Evolutionary conservation across 495 filamentous ascomycete genomes (phyloP).

Genomic region (Oleoguttula mirabilis): DNA sequence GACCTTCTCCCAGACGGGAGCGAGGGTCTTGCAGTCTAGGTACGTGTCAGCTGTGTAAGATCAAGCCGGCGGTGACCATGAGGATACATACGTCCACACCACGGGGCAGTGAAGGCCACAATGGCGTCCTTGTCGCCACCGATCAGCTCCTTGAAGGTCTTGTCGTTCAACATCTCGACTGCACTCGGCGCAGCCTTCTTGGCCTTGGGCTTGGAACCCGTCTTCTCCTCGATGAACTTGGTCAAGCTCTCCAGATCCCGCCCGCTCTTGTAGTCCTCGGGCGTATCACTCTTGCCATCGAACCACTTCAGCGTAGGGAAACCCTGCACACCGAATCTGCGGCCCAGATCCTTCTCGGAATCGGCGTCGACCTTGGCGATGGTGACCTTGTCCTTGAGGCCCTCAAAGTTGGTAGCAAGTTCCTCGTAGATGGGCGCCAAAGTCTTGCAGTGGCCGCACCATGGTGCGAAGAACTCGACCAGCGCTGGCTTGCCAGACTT

Average conservation of each 20-base stretch:
- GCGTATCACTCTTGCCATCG: conserved; percentile 85
- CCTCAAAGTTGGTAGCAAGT: conserved; percentile 61
- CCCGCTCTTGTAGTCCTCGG: conserved; percentile 73
- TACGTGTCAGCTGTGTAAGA: no score
- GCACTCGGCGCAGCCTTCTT: conserved; percentile 58
- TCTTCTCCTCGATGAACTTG: conserved; percentile 77
- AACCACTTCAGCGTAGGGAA: conserved; percentile 98
- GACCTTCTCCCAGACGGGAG: conserved; percentile 79
- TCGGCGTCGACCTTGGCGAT: conserved; percentile 97
- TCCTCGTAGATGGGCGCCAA: conserved; percentile 93
- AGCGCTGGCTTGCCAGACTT: conserved; percentile 89
- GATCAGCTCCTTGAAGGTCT: conserved; percentile 61
- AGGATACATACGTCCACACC: conserved; percentile 94
- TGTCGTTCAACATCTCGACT: conserved; percentile 69
- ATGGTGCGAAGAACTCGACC: conserved; percentile 97
- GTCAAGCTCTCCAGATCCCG: conserved; percentile 78
- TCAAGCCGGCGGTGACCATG: no score
- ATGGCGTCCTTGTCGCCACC: conserved; percentile 81
- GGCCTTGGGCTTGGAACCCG: conserved; percentile 62
- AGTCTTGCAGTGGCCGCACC: conserved; percentile 98
- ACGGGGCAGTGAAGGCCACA: conserved; percentile 92
- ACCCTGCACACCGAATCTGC: conserved; percentile 76
- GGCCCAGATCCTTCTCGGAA: conserved; percentile 67
- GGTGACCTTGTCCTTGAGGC: conserved; percentile 66
- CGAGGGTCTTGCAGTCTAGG: conserved; percentile 88